These are phyloP conservation scores for Aspergillus mulundensis DNA, from an alignment of 495 filamentous ascomycete species.

Conservation along the genomic window DNA sequence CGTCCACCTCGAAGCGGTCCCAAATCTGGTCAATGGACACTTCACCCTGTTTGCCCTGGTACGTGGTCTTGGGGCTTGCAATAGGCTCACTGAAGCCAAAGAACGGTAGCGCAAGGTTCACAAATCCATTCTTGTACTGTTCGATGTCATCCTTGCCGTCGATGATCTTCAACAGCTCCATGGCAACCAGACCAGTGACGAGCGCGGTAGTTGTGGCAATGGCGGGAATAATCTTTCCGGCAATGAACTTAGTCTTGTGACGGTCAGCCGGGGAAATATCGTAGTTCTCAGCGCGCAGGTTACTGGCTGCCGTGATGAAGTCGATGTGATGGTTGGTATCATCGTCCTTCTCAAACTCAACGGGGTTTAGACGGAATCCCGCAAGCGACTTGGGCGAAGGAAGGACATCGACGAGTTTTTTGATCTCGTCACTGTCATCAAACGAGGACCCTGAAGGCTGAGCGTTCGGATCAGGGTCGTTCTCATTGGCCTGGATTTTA, in stretches of 20 bases:
- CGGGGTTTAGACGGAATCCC: slow-evolving; percentile 81
- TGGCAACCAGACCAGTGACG: slow-evolving; percentile 85
- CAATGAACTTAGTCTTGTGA: slow-evolving; percentile 99
- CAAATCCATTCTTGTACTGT: slow-evolving; percentile 98
- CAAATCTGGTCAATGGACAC: slow-evolving; percentile 91
- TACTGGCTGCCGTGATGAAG: slow-evolving; percentile 97
- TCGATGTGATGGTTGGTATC: slow-evolving; percentile 98
- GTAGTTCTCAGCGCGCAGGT: slow-evolving; percentile 96
- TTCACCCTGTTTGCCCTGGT: slow-evolving; percentile 67
- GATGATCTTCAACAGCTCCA: slow-evolving; percentile 95
- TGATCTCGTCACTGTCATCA: slow-evolving; percentile 69
- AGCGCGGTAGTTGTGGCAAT: slow-evolving; percentile 97
- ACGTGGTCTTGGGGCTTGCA: slow-evolving; percentile 84
- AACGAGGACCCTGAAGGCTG: slow-evolving; percentile 46
- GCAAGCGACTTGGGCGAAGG: slow-evolving; percentile 75
- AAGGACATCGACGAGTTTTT: slow-evolving; percentile 59
- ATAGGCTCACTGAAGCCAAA: slow-evolving; percentile 98
- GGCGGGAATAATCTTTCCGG: slow-evolving; percentile 98
- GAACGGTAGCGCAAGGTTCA: slow-evolving; percentile 96
- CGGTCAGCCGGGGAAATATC: slow-evolving; percentile 86
- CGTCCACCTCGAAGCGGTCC: slow-evolving; percentile 91
- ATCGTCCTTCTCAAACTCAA: slow-evolving; percentile 99
- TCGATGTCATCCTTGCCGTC: slow-evolving; percentile 93
- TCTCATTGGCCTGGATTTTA: slow-evolving; percentile 96
- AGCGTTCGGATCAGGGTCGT: slow-evolving; percentile 90